phyloP scores from a whole-genome alignment of 495 filamentous ascomycete genomes.

The Penicillium nucicola region DNA sequence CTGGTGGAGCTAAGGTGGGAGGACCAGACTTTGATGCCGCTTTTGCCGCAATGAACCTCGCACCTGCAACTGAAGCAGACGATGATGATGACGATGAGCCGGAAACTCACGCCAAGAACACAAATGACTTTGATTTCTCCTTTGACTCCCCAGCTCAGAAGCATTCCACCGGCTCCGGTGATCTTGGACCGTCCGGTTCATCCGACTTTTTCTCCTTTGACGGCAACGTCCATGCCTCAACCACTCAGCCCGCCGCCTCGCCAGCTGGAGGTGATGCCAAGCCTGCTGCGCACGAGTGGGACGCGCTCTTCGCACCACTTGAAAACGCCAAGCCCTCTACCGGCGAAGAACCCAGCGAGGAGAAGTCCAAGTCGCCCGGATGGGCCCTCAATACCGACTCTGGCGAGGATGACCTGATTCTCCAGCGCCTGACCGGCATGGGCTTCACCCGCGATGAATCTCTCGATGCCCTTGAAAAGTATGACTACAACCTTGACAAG shows the following conservation, averaged over 20 bases:
- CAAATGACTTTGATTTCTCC: conserved; percentile 67
- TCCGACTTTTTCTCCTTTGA: conserved; percentile 46
- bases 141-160: conserved; percentile 51
- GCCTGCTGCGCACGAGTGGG: conserved; percentile 72
- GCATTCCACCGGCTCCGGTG: conserved; percentile 19
- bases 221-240: conserved; percentile 48
- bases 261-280: conserved; percentile 31
- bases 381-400: conserved; percentile 71
- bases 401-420: conserved; percentile 83
- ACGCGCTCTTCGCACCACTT: conserved; percentile 84
- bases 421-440: conserved; percentile 89
- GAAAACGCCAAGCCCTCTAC: conserved; percentile 52
- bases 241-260: conserved; percentile 19
- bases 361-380: conserved; percentile 45
- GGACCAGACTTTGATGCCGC: conserved; percentile 79
- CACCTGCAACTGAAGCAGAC: conserved; percentile 67
- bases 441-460: conserved; percentile 78
- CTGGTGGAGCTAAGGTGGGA: conserved; percentile 29
- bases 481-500: conserved; percentile 92
- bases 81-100: conserved; percentile 71
- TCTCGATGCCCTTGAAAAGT: conserved; percentile 85
- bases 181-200: conserved; percentile 17
- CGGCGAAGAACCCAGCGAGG: conserved; percentile 22
- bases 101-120: conserved; percentile 37
- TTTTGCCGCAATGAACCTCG: conserved; percentile 73